Evolutionary conservation across 208 protist genomes (phyloP).

Genomic region (Trypanosoma brucei): DNA sequence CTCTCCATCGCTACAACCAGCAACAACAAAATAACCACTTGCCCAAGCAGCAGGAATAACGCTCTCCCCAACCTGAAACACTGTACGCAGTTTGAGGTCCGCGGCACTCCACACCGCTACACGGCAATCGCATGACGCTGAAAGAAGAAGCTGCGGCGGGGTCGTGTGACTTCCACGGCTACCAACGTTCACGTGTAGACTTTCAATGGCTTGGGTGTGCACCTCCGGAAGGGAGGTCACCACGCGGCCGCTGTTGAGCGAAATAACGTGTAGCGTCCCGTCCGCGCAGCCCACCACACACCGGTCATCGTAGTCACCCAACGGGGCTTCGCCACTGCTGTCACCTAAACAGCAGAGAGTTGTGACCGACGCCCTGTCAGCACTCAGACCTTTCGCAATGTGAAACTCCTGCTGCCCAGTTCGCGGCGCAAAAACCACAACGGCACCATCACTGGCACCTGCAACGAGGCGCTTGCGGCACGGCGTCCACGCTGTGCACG

Average conservation of each 20-base stretch:
- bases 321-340: neutral
- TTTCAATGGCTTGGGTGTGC: slow-evolving; percentile 85
- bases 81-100: slow-evolving; percentile 53
- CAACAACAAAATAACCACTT: slow-evolving; percentile 35
- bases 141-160: slow-evolving; percentile 51
- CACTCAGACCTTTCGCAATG: slow-evolving; percentile 67
- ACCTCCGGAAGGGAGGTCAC: slow-evolving; percentile 57
- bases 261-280: slow-evolving; percentile 77
- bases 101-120: slow-evolving; percentile 73
- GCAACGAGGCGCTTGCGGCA: slow-evolving; percentile 90
- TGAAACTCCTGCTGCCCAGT: slow-evolving; percentile 60
- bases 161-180: neutral
- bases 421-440: slow-evolving; percentile 91
- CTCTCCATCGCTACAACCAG: slow-evolving; percentile 77
- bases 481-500: slow-evolving; percentile 75
- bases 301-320: slow-evolving; percentile 47
- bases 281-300: slow-evolving; percentile 82
- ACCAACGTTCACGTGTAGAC: slow-evolving; percentile 33
- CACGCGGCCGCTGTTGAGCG: slow-evolving; percentile 58
- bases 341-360: slow-evolving; percentile 35
- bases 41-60: slow-evolving; percentile 76
- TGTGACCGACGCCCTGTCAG: slow-evolving; percentile 68
- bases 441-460: slow-evolving; percentile 84
- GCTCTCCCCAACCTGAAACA: slow-evolving; percentile 66
- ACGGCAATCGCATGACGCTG: slow-evolving; percentile 73